Evolutionary conservation across 495 filamentous ascomycete genomes (phyloP).

Genomic region (Neurospora sp.): DNA sequence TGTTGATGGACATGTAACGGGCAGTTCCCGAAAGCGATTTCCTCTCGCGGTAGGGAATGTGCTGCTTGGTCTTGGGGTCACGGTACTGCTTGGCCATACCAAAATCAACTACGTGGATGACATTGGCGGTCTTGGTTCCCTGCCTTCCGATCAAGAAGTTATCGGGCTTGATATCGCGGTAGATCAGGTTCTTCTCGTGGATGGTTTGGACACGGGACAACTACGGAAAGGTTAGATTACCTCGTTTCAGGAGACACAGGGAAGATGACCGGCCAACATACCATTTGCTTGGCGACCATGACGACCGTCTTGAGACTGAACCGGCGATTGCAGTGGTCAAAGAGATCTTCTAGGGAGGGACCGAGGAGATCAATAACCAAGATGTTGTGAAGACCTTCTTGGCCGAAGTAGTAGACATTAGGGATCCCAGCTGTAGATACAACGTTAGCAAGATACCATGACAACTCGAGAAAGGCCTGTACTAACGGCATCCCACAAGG

Average conservation of each 20-base stretch:
- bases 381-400: conserved; percentile 98
- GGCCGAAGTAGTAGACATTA: conserved; percentile 99
- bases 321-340: conserved; percentile 92
- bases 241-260: background rate
- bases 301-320: conserved; percentile 97
- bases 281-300: conserved; percentile 99
- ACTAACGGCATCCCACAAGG: conserved; percentile 96
- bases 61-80: conserved; percentile 98
- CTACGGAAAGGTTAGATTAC: conserved; percentile 21
- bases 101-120: conserved; percentile 98
- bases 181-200: conserved; percentile 99
- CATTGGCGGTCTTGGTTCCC: conserved; percentile 83
- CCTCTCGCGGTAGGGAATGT: conserved; percentile 96
- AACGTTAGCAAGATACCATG: conserved; percentile 8
- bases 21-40: conserved; percentile 97
- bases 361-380: conserved; percentile 96
- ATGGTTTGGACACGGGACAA: conserved; percentile 97
- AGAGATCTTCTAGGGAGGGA: conserved; percentile 92
- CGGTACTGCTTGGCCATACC: conserved; percentile 99
- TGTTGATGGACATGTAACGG: conserved; percentile 99
- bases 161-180: conserved; percentile 98
- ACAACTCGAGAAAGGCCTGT: background rate
- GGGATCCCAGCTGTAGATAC: conserved; percentile 76
- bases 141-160: conserved; percentile 99
- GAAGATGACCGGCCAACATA: conserved; percentile 29